Conservation (phyloP, 345 rosid genomes). For the Gossypium stocksii region DNA sequence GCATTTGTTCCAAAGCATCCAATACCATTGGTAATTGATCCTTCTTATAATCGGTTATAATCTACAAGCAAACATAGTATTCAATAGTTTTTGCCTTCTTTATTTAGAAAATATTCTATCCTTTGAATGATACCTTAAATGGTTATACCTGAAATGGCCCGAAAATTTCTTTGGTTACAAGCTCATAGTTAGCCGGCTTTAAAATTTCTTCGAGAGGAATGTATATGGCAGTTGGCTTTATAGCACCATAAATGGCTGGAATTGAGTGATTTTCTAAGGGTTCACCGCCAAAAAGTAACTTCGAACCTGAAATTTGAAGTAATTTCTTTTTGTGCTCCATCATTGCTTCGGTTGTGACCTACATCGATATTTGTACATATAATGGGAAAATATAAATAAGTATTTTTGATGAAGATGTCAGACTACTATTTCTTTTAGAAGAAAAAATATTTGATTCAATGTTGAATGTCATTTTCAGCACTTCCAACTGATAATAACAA, state of each 20-base stretch:
- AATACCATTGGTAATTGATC: slow-evolving; percentile 77
- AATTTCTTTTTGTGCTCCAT: slow-evolving; percentile 72
- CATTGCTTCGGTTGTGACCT: slow-evolving; percentile 89
- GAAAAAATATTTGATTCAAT: neutral
- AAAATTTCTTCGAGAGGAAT: slow-evolving; percentile 87
- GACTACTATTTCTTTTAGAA: neutral
- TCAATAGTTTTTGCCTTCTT: neutral
- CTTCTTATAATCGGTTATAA: slow-evolving; percentile 74
- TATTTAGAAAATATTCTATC: neutral
- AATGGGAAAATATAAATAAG: neutral
- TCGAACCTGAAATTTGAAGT: slow-evolving; percentile 78
- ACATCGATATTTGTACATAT: slow-evolving; percentile 14
- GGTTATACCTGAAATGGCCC: slow-evolving; percentile 92
- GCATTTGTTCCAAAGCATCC: slow-evolving; percentile 87
- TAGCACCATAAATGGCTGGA: slow-evolving; percentile 83
- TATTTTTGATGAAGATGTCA: neutral
- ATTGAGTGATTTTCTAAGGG: slow-evolving; percentile 74
- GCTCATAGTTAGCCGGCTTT: slow-evolving; percentile 60
- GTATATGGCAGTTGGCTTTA: slow-evolving; percentile 82
- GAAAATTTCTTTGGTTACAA: slow-evolving; percentile 83
- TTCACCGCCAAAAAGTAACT: slow-evolving; percentile 85
- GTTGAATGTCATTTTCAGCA: neutral
- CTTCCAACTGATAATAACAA: neutral
- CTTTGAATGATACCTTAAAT: neutral
- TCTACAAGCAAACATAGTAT: slow-evolving; percentile 31